Evolutionary conservation across 2,329 filamentous ascomycete species (phyloP), one percentile per base, ranked within the genome.

Genomic region (Phoma sp.): DNA sequence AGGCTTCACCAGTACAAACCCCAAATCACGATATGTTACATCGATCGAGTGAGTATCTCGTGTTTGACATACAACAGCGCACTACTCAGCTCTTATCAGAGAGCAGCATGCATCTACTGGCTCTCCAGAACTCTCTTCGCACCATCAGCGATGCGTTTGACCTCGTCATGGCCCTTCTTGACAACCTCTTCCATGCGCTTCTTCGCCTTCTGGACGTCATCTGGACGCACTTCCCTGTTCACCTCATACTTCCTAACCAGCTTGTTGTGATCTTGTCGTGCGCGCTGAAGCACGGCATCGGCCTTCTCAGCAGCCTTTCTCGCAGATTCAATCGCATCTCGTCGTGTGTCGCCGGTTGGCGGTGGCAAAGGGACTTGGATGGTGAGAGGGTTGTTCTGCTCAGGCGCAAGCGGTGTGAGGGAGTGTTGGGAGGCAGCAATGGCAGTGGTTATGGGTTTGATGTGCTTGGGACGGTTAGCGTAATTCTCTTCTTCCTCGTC

Each of bases 311-410:
- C 72, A 5, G 76, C 76, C 57, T 77, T 78, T 6, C 66, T 64
- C 9, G 80, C 77, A 5, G 65, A 59, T 0, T 76, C 68, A 3
- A 79, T 62, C 11, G 74, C 74, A 4, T 64, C 65, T 39, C 78
- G 76, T 21, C 81, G 74, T n/a, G 79, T 78, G 58, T 85, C 83
- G 42, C 81, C 83, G 0, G 83, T 86, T 0, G 83, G 82, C 5
- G 84, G 82, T 1, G 83, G 83, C 20, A 86, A 79, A 17, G 81
- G 80, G 15, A 86, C 76, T 42, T 81, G 77, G 7, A 86, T 74
- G 5, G 83, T 80, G n/a, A 79, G 75, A 0, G 80, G 75, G 32
- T 80, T 81, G 20, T 77, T 73, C 4, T 78, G 61, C 47, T 83
- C 81, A 1, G 79, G 77, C 0, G 81, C 76, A 52, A 83, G 81